These are phyloP conservation scores for Venturia asperata DNA, from an alignment of 2,329 filamentous ascomycete species.

Conservation along the genomic window DNA sequence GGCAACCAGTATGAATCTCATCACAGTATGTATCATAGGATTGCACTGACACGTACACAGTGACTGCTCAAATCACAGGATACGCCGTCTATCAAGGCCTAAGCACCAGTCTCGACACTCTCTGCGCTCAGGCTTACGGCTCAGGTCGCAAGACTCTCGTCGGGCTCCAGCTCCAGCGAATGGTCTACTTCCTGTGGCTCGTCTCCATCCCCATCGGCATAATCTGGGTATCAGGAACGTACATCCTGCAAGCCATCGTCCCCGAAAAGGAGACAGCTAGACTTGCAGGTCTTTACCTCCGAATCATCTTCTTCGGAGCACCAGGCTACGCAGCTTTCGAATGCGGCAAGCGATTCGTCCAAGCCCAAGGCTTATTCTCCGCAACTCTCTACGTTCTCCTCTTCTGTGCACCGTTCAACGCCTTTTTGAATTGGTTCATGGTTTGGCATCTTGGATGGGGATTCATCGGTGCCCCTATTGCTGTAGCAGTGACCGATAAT, in stretches of 20 bases:
- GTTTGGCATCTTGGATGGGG: conserved; percentile 53
- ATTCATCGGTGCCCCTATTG: conserved; percentile 74
- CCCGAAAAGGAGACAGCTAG: conserved; percentile 64
- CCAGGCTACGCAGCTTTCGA: conserved; percentile 74
- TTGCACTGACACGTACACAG: conserved; percentile 16
- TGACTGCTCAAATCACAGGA: conserved; percentile 45
- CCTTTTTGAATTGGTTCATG: conserved; percentile 70
- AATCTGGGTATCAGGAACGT: conserved; percentile 62
- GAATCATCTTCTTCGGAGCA: conserved; percentile 60
- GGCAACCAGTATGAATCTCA: conserved; percentile 31
- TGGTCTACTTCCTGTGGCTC: conserved; percentile 68
- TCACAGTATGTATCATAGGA: background rate
- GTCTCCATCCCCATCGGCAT: conserved; percentile 65
- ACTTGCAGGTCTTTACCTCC: conserved; percentile 67
- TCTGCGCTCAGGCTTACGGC: conserved; percentile 90
- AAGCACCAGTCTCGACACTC: conserved; percentile 81
- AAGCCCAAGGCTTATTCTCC: conserved; percentile 80
- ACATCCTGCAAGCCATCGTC: conserved; percentile 57
- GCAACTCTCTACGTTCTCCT: conserved; percentile 78
- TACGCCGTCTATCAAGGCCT: conserved; percentile 53
- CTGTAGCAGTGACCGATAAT: conserved; percentile 67
- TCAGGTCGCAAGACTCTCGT: conserved; percentile 85
- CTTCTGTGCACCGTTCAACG: conserved; percentile 75
- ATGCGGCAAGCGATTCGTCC: conserved; percentile 74
- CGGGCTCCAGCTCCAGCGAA: conserved; percentile 72